These are phyloP conservation scores for Guyanaporus albipodus DNA, from an alignment of 768 basidiomycete genomes.

Conservation along the genomic window DNA sequence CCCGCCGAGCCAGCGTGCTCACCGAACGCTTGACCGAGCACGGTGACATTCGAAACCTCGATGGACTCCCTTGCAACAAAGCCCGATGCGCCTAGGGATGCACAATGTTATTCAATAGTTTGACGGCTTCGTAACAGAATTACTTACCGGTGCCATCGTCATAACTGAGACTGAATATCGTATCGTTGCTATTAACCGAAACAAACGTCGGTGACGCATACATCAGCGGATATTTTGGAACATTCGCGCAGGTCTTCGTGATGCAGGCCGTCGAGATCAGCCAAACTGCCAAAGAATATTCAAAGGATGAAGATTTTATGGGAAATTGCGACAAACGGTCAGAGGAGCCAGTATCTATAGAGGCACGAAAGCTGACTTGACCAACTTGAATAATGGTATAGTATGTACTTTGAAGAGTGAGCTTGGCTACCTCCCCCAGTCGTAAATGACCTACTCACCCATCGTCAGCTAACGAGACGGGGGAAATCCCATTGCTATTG, in stretches of 20 bases:
- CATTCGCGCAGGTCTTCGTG: constrained; percentile 46
- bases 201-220: constrained; percentile 66
- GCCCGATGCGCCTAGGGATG: constrained; percentile 53
- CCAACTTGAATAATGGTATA: constrained; percentile 59
- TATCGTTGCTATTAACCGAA: constrained; percentile 57
- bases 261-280: constrained; percentile 60
- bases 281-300: constrained; percentile 51
- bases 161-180: constrained; percentile 56
- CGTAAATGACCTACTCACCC: constrained; percentile 40
- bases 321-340: constrained; percentile 18
- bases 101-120: neutral
- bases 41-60: constrained; percentile 54
- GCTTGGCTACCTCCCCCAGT: neutral
- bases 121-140: neutral
- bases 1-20: constrained; percentile 21
- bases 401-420: constrained; percentile 52
- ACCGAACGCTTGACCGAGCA: constrained; percentile 67
- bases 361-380: constrained; percentile 60
- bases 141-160: constrained; percentile 65
- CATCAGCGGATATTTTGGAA: constrained; percentile 68
- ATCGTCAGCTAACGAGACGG: constrained; percentile 45
- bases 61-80: constrained; percentile 69
- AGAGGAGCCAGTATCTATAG: constrained; percentile 68
- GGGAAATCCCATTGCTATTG: constrained; percentile 39
- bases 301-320: neutral